Conservation (phyloP, 768 basidiomycete genomes). For the Boletus rex-veris region DNA sequence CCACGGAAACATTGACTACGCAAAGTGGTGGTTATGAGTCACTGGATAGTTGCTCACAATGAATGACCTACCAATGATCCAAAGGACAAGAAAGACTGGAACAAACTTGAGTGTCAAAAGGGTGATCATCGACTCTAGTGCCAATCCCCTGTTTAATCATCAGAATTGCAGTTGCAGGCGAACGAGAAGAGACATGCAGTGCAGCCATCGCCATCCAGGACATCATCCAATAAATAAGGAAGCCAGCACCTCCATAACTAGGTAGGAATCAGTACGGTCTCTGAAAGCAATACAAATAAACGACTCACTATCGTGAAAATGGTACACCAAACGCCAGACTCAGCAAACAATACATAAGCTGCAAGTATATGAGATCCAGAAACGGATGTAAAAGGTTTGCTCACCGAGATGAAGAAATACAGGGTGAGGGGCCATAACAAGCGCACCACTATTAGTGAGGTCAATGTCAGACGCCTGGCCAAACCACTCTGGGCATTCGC, state of each 20-base stretch:
- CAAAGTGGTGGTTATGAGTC: background rate
- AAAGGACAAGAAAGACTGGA: constrained; percentile 58
- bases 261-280: background rate
- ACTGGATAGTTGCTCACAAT: background rate
- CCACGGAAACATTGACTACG: constrained; percentile 56
- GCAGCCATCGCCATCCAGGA: constrained; percentile 56
- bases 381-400: constrained; percentile 5
- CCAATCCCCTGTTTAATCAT: constrained; percentile 48
- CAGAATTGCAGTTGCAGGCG: background rate
- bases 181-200: constrained; percentile 36
- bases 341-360: constrained; percentile 58
- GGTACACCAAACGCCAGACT: constrained; percentile 59
- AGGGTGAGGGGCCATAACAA: constrained; percentile 36
- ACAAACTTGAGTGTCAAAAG: constrained; percentile 51
- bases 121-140: constrained; percentile 56
- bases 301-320: constrained; percentile 44
- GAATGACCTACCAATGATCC: constrained; percentile 53
- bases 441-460: constrained; percentile 39
- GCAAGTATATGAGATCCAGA: background rate
- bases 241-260: constrained; percentile 52
- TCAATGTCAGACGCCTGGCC: constrained; percentile 35
- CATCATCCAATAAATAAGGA: constrained; percentile 67
- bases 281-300: background rate
- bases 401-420: constrained; percentile 43
- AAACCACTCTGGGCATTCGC: constrained; percentile 39